phyloP scores from a whole-genome alignment of 345 rosid genomes.

The Citrus inodora region DNA sequence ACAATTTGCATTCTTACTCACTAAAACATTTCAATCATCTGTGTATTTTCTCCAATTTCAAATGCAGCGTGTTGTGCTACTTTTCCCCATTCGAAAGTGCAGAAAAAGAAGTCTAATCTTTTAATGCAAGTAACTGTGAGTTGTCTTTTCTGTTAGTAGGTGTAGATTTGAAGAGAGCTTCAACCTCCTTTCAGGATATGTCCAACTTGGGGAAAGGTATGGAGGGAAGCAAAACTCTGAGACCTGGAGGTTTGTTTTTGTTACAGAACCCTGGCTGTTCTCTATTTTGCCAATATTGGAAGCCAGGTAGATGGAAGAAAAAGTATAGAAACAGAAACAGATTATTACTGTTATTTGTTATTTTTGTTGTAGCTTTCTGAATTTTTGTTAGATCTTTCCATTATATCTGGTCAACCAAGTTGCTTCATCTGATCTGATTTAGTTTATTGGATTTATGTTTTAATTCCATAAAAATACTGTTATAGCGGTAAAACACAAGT shows the following conservation, averaged over 20 bases:
- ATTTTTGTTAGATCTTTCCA: neutral
- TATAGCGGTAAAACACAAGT: neutral
- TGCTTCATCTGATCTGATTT: neutral
- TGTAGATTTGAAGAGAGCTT: slow-evolving; percentile 21
- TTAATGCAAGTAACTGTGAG: neutral
- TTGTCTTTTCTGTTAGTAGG: slow-evolving; percentile 18
- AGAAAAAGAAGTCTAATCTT: neutral
- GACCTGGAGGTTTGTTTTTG: slow-evolving; percentile 17
- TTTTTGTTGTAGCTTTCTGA: neutral
- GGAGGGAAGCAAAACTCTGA: slow-evolving; percentile 14
- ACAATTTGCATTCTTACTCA: neutral
- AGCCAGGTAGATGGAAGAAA: slow-evolving; percentile 2
- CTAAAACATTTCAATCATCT: neutral
- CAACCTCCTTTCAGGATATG: slow-evolving; percentile 18
- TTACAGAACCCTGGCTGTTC: neutral
- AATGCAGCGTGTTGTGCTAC: neutral
- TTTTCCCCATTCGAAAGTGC: neutral
- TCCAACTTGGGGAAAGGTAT: slow-evolving; percentile 20
- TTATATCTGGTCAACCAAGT: neutral
- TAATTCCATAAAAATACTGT: neutral
- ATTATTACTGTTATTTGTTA: neutral
- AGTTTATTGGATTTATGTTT: neutral
- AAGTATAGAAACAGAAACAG: neutral
- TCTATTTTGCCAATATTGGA: slow-evolving; percentile 8
- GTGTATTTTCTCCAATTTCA: neutral